Base-by-base conservation (phyloP, 2,329 filamentous ascomycete genomes). In the Cytospora piceae region DNA sequence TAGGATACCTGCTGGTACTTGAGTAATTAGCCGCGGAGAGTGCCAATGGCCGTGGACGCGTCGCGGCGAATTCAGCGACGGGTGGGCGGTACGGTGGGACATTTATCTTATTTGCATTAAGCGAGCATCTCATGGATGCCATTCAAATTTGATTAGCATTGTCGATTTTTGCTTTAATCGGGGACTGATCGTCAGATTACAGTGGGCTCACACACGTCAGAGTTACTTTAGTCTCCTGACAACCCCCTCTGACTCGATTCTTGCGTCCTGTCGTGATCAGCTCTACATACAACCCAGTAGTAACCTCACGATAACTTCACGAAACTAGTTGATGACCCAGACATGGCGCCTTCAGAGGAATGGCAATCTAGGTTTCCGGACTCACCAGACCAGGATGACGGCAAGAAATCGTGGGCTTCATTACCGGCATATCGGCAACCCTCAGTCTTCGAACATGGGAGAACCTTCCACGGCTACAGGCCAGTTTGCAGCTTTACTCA, bases 101-200 rank as follows among this genome's bases (percentile, higher is more conserved):
- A 49, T 49, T 22, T 22, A 49, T 49, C n/a, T 49, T 49, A 49
- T 22, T 49, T 24, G 46, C 46, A 11, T 49, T 49, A 49, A 49
- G 46, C 46, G 46, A 49, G 46, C 46, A 49, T 49, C n/a, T 49
- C 46, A 24, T 24, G 46, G 46, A 49, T 20, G 46, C n/a, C 46
- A 12, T 24, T 49, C n/a, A 49, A 49, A 22, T 49, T 49, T 22
- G 46, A 49, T 49, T 24, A 49, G 46, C 46, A 49, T 22, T 49
- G 46, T 22, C 46, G 46, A 49, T 49, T 49, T 49, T 49, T 49
- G n/a, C 46, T 49, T 49, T 24, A 49, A 49, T 49, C n/a, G 46
- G 46, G 46, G 46, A 49, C 46, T 49, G 46, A 49, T 49, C 46
- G 46, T 49, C 46, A 49, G n/a, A 49, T 49, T 49, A 49, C 46